These are phyloP conservation scores for Cenchrus americanus DNA, from an alignment of 176 grass and related monocot species.

Conservation along the genomic window DNA sequence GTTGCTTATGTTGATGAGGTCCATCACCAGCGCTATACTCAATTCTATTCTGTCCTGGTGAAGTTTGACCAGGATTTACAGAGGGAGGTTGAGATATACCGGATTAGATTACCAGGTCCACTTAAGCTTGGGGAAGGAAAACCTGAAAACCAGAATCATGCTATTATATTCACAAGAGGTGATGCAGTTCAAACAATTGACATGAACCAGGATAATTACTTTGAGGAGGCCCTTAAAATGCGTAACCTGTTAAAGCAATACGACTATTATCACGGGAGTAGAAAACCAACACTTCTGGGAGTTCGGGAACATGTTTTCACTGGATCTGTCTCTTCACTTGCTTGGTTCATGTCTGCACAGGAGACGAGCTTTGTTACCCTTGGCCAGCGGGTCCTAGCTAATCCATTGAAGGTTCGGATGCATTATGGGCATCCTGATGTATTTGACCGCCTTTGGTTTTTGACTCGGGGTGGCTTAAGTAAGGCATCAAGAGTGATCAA, in stretches of 20 bases:
- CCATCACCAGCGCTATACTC: constrained; percentile 39
- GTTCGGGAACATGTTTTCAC: constrained; percentile 97
- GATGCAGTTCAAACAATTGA: constrained; percentile 95
- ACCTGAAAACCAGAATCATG: constrained; percentile 99
- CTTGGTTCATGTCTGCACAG: constrained; percentile 99
- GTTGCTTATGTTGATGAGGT: constrained; percentile 96
- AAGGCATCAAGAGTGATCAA: constrained; percentile 98
- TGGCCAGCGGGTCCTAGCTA: constrained; percentile 92
- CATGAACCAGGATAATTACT: constrained; percentile 98
- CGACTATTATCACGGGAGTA: constrained; percentile 63
- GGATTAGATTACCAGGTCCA: constrained; percentile 81
- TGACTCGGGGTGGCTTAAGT: constrained; percentile 88
- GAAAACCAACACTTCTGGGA: constrained; percentile 88
- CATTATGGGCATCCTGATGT: constrained; percentile 99
- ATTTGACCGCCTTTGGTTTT: constrained; percentile 96
- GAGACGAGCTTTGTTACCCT: constrained; percentile 98
- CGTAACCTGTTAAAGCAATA: constrained; percentile 95
- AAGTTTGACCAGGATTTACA: constrained; percentile 81
- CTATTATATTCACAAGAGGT: constrained; percentile 92
- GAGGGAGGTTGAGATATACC: constrained; percentile 89
- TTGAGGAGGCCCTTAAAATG: constrained; percentile 99
- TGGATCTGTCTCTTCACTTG: constrained; percentile 96
- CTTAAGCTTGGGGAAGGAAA: constrained; percentile 97
- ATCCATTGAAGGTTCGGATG: constrained; percentile 94
- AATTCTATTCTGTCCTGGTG: constrained; percentile 91